phyloP scores from a whole-genome alignment of 108 stramenopile genomes.

The Bacterosira constricta region DNA sequence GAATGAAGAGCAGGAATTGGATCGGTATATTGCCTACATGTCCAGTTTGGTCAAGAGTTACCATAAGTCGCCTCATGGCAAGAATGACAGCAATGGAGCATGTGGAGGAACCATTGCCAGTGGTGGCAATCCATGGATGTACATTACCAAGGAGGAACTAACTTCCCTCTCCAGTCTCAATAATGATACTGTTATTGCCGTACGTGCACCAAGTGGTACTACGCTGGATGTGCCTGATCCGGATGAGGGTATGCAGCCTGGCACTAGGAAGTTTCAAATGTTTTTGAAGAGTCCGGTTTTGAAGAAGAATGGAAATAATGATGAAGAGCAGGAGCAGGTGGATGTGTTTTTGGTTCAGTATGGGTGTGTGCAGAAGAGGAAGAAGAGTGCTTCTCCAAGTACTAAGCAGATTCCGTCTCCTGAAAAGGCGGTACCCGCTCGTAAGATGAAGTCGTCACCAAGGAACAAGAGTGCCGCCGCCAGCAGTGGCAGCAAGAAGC shows the following conservation, averaged over 20 bases:
- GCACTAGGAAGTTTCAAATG: conserved; percentile 84
- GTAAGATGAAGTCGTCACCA: not conserved
- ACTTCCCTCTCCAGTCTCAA: conserved; percentile 62
- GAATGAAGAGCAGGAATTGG: conserved; percentile 34
- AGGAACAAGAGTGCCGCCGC: too few relatives aligned
- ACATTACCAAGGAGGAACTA: conserved; percentile 70
- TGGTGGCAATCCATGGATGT: conserved; percentile 50
- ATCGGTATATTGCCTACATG: conserved; percentile 49
- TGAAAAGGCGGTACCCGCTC: not conserved
- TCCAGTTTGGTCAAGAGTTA: conserved; percentile 35
- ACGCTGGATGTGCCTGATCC: conserved; percentile 91
- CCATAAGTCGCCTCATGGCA: conserved; percentile 6
- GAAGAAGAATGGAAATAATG: too few relatives aligned
- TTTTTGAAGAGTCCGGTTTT: conserved; percentile 79
- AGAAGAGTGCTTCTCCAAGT: not conserved
- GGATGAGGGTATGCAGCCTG: conserved; percentile 78
- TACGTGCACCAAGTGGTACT: conserved; percentile 88
- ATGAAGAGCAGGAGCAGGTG: conserved; percentile 45
- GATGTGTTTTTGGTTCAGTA: conserved; percentile 67
- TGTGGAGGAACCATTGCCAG: not conserved
- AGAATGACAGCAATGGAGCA: not conserved
- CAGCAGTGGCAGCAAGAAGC: too few relatives aligned
- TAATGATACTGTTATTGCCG: conserved; percentile 88
- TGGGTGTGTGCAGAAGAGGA: conserved; percentile 17
- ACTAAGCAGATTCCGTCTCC: not conserved